These are phyloP conservation scores for Alternaria sp. DNA, from an alignment of 2,329 filamentous ascomycete species.

Conservation along the genomic window DNA sequence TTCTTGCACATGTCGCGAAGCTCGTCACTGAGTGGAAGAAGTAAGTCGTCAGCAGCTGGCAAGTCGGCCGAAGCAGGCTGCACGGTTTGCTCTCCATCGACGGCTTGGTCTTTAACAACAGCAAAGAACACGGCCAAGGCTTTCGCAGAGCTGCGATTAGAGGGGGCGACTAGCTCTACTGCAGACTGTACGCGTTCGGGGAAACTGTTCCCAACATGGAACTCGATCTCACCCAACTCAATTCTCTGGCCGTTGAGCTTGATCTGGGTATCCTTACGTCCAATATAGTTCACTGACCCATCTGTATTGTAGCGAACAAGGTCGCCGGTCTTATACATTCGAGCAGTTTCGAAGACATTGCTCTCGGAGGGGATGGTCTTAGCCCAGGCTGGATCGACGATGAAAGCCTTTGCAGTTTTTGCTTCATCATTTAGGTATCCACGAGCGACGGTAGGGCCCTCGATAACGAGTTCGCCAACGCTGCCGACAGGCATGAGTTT, in stretches of 20 bases:
- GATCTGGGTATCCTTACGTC: conserved; percentile 43
- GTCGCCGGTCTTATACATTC: conserved; percentile 37
- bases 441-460: conserved; percentile 59
- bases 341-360: conserved; percentile 26
- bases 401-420: conserved; percentile 40
- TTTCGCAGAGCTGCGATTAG: conserved; percentile 40
- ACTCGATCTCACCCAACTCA: conserved; percentile 43
- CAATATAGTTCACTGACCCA: conserved; percentile 41
- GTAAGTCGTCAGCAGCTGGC: conserved; percentile 38
- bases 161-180: conserved; percentile 46
- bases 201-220: conserved; percentile 46
- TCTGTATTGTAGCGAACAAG: conserved; percentile 32
- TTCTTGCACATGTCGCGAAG: conserved; percentile 41
- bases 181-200: conserved; percentile 45
- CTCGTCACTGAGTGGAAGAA: conserved; percentile 40
- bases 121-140: conserved; percentile 47
- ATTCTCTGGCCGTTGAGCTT: conserved; percentile 45
- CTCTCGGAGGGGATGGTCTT: conserved; percentile 10
- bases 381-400: conserved; percentile 43
- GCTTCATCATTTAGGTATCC: conserved; percentile 37
- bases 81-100: conserved; percentile 13
- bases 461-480: conserved; percentile 49
- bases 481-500: conserved; percentile 45
- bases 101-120: conserved; percentile 23
- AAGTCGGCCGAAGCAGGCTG: conserved; percentile 33